Percentiles rank a stretch among this genome's conserved stretches.
Conservation (phyloP, 192 early-diverging fungal species). For the Rhizophlyctis rosea region DNA sequence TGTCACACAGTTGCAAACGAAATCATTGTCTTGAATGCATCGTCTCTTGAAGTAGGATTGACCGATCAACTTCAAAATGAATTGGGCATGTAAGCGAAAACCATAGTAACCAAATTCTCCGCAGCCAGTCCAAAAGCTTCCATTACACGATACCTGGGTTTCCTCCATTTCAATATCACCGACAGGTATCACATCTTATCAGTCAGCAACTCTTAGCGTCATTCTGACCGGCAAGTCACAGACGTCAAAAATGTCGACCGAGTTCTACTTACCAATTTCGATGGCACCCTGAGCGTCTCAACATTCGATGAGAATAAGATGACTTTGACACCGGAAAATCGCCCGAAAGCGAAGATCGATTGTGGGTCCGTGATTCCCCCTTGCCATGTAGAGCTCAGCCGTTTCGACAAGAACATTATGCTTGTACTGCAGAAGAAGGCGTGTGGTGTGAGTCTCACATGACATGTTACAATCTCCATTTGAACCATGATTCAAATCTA, state of each 20-base stretch:
- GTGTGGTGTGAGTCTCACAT: conserved; percentile 7
- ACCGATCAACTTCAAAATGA: too few relatives aligned
- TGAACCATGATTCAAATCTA: too few relatives aligned
- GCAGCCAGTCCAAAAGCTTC: conserved; percentile 4
- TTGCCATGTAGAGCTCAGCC: conserved; percentile 19
- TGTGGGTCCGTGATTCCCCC: neutral
- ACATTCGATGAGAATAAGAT: conserved; percentile 15
- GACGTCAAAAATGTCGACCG: conserved; percentile 27
- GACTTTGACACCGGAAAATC: conserved; percentile 1
- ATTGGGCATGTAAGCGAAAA: too few relatives aligned
- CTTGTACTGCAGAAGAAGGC: conserved; percentile 4
- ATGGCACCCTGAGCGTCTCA: conserved; percentile 8
- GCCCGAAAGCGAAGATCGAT: neutral
- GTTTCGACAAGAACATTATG: conserved; percentile 18
- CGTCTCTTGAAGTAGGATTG: conserved; percentile 31
- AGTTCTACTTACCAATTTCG: conserved; percentile 13
- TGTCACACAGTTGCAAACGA: conserved; percentile 24
- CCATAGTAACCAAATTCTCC: conserved; percentile 7
- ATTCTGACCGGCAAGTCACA: neutral
- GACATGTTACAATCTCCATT: too few relatives aligned
- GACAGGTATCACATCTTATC: conserved; percentile 29
- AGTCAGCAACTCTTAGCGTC: too few relatives aligned
- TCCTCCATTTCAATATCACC: conserved; percentile 21
- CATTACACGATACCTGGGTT: conserved; percentile 23
- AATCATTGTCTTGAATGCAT: conserved; percentile 27